Evolutionary conservation across 768 basidiomycete species (phyloP).

Genomic region (Kwoniella shandongensis): DNA sequence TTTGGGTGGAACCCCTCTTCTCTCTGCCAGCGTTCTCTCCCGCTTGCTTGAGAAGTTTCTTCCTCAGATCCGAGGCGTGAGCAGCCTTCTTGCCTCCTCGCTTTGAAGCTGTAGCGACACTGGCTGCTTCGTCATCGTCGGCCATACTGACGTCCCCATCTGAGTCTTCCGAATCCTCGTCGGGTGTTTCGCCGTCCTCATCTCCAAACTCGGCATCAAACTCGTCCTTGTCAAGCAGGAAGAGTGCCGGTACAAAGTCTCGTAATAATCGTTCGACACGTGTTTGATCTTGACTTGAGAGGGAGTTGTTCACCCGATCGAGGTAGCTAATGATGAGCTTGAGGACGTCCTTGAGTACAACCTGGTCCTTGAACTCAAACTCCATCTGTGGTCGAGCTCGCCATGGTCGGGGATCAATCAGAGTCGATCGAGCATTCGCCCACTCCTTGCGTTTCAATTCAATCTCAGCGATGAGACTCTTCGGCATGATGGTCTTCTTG

Average conservation of each 20-base stretch:
- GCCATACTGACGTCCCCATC: constrained; percentile 56
- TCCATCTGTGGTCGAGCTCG: constrained; percentile 70
- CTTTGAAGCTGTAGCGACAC: constrained; percentile 13
- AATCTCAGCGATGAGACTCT: constrained; percentile 51
- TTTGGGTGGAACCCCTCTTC: constrained; percentile 35
- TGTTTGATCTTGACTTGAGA: constrained; percentile 73
- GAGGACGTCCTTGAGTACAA: constrained; percentile 78
- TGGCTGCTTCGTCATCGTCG: constrained; percentile 47
- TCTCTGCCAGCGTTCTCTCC: constrained; percentile 60
- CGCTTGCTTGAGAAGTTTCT: constrained; percentile 73
- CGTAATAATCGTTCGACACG: constrained; percentile 81
- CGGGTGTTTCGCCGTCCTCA: constrained; percentile 56
- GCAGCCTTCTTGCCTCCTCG: constrained; percentile 43
- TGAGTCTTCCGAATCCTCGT: constrained; percentile 65
- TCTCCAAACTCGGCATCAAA: constrained; percentile 56
- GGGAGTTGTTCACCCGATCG: constrained; percentile 70
- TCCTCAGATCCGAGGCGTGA: constrained; percentile 68
- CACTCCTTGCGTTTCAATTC: constrained; percentile 53
- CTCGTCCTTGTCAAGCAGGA: constrained; percentile 58
- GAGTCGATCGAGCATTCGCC: constrained; percentile 47
- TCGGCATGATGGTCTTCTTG: constrained; percentile 61
- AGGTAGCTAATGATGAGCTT: constrained; percentile 89
- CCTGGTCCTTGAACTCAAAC: constrained; percentile 73
- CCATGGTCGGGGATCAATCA: constrained; percentile 54
- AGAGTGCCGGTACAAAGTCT: constrained; percentile 77